Base-by-base conservation (phyloP, 352 stramenopile genomes). In the Phytophthora hybrid region DNA sequence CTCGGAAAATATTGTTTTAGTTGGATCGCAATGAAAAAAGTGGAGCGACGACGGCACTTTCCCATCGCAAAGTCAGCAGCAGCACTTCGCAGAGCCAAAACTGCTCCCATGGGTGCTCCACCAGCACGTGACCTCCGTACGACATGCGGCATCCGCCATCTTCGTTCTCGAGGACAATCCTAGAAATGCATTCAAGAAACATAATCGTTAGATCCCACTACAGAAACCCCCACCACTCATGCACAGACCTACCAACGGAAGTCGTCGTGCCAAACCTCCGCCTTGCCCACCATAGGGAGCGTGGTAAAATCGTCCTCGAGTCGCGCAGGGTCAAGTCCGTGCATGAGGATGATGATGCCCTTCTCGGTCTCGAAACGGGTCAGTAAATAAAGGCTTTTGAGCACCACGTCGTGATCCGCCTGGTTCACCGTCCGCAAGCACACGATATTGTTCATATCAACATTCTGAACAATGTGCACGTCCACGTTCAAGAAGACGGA, bases 41-140 rank as follows among this genome's bases (percentile, higher is more conserved):
- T n/a, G 81, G 75, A 5, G 76, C 77, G n/a, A 86, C 75, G 51
- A 81, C 69, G 21, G 59, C 64, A 59, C 71, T 83, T 56, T 88
- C 77, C 73, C 79, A 86, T 16, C 79, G 81, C 51, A 88, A 65
- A 6, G 76, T 73, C 37, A 88, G 51, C 26, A 86, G 62, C 69
- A 88, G 64, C 51, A 88, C 79, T 65, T 88, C 77, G n/a, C 78
- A 84, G 34, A 82, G 70, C 81, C 81, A 88, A 71, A 86, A 88
- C 21, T 80, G 41, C 37, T 78, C 75, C 69, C 71, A 78, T 29
- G 79, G 77, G 23, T 86, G 77, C 44, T 77, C 69, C 6, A 76
- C 73, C 52, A 73, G 61, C 52, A 82, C 67, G 7, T 67, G 44
- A 1, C 81, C 81, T 19, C 77, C 79, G 51, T 82, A 86, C 1